Base-by-base conservation (phyloP, 495 filamentous ascomycete genomes). In the Hypomontagnella monticulosa region DNA sequence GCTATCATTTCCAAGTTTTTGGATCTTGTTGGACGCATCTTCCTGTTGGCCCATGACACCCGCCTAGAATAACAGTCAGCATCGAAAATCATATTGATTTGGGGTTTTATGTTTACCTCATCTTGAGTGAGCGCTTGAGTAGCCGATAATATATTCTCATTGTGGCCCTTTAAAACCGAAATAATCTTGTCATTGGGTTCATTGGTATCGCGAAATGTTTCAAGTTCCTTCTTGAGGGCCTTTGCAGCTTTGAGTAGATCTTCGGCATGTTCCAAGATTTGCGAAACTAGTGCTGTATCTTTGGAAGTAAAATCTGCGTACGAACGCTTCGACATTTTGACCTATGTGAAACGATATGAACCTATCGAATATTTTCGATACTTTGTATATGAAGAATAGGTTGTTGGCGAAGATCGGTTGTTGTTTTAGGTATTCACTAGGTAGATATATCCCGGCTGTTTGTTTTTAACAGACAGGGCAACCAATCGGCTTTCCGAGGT, bases 201-300 rank as follows among this genome's bases (percentile, higher is more conserved):
- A 2, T 57, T 37, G 34, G 38, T 12, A 42, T 52, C 27, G 14
- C 30, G 50, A 23, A 63, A 63, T 23, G 54, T 54, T 43, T 72
- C 57, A 11, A 74, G 63, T 57, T 72, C 71, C 20, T 66, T 18
- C 34, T 74, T 74, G n/a, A 74, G 16, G 27, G 69, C 64, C 16
- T 67, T 57, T 7, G 54, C 71, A 33, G 66, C 63, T 66, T 55
- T 66, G 11, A 78, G 63, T 30, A 79, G 34, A 50, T 66, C 67
- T 52, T 78, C 70, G 4, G 71, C 73, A 57, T 76, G 71, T 1
- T 73, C 65, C 41, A 75, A 49, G 16, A 73, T 63, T 38, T 63
- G 27, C 36, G 57, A 66, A 27, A 62, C 16, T 15, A 57, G 55
- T 4, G 50, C 34, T 12, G 20, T 16, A 30, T 60, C 57, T 30